phyloP scores from a whole-genome alignment of 2,329 filamentous ascomycete species.

The Monosporascus sp. region DNA sequence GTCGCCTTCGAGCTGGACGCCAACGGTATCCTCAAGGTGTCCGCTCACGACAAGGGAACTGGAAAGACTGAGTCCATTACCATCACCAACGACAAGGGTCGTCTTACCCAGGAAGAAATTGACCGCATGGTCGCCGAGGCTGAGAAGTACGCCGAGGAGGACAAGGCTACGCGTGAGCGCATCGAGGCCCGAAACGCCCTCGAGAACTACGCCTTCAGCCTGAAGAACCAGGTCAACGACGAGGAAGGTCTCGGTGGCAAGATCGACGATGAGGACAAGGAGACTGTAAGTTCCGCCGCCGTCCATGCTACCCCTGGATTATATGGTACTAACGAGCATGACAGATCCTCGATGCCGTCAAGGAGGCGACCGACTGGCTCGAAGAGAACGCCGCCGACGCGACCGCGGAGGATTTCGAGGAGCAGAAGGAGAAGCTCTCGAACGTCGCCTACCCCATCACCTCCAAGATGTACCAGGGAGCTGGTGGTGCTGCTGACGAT shows the following conservation, averaged over 20 bases:
- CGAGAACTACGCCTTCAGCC: conserved; percentile 98
- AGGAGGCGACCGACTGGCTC: conserved; percentile 95
- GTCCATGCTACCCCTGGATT: not conserved
- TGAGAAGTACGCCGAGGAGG: conserved; percentile 98
- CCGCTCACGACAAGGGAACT: conserved; percentile 94
- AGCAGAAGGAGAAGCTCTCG: conserved; percentile 99
- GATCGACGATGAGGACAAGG: conserved; percentile 98
- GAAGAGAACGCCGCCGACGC: conserved; percentile 89
- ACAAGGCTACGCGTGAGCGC: conserved; percentile 95
- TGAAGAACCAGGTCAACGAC: conserved; percentile 99
- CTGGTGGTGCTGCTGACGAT: conserved; percentile 60
- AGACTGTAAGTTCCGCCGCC: conserved; percentile 58
- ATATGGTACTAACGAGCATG: conserved; percentile 28
- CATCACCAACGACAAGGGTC: conserved; percentile 99
- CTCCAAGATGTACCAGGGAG: conserved; percentile 84
- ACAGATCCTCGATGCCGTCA: conserved; percentile 85
- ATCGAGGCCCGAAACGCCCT: conserved; percentile 95
- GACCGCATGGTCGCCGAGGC: conserved; percentile 99
- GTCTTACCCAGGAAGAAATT: conserved; percentile 92
- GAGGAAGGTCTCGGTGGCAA: conserved; percentile 95
- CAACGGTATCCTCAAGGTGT: conserved; percentile 97
- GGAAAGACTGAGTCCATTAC: conserved; percentile 97
- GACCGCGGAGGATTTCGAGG: conserved; percentile 89
- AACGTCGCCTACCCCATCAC: conserved; percentile 98
- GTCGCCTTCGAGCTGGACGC: conserved; percentile 96